Evolutionary conservation across 2,329 filamentous ascomycete species (phyloP).

Genomic region (Ophiostoma sp.): DNA sequence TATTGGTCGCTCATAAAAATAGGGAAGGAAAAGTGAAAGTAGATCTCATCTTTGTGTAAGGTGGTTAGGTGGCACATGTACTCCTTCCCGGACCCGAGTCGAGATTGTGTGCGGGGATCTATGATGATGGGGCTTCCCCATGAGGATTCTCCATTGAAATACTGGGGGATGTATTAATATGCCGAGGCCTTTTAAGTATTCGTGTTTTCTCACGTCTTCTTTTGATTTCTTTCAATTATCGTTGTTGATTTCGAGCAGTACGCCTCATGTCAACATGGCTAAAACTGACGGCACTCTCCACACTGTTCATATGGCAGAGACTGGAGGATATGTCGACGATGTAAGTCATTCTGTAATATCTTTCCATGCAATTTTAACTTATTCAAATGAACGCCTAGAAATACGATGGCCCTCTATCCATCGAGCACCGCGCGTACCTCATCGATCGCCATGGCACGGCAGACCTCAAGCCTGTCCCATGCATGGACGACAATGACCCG

Average conservation of each 20-base stretch:
- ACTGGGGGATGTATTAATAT: no score
- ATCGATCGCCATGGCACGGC: constrained; percentile 21
- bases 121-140: background rate
- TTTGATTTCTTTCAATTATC: no score
- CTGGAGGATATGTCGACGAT: background rate
- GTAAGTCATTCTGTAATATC: background rate
- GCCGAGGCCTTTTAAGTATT: no score
- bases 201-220: no score
- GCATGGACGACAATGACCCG: constrained; percentile 23
- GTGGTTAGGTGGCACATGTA: background rate
- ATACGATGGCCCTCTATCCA: constrained; percentile 5
- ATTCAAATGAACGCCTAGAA: background rate
- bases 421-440: constrained; percentile 23
- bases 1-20: no score
- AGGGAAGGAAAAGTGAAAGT: background rate
- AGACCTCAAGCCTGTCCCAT: constrained; percentile 23
- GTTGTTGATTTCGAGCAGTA: no score
- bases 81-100: background rate
- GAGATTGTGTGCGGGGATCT: background rate
- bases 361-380: no score
- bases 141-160: no score
- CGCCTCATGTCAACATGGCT: background rate
- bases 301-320: background rate
- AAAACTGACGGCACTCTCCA: background rate
- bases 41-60: background rate